phyloP scores from a whole-genome alignment of 495 filamentous ascomycete genomes.

The Aspergillus diversus region DNA sequence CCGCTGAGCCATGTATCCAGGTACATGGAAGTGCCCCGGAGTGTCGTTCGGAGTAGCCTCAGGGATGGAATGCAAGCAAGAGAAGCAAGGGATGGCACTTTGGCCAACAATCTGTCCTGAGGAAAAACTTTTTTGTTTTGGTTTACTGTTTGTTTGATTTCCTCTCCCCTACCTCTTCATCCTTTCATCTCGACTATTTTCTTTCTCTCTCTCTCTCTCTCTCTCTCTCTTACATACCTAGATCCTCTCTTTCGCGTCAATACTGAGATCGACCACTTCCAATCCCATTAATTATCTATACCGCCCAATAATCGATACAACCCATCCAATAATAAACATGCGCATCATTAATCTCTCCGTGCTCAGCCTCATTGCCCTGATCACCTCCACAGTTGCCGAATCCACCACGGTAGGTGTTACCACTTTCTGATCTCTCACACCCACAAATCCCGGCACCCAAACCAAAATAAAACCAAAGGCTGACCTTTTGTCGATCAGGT shows the following conservation, averaged over 20 bases:
- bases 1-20: too few relatives aligned
- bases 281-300: background rate
- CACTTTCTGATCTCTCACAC: background rate
- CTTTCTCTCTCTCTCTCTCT: background rate
- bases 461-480: background rate
- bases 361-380: background rate
- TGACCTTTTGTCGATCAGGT: conserved; percentile 5
- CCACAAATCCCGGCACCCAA: background rate
- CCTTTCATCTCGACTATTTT: background rate
- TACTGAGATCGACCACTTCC: background rate
- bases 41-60: background rate
- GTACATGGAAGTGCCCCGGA: too few relatives aligned
- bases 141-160: background rate
- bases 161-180: background rate
- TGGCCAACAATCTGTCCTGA: background rate
- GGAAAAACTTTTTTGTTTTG: background rate
- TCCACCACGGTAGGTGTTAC: conserved; percentile 1
- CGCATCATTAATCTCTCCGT: background rate
- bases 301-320: background rate
- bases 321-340: background rate
- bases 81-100: too few relatives aligned
- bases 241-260: background rate
- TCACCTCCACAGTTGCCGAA: background rate
- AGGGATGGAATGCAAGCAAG: background rate
- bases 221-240: background rate